A percentile compares a stretch with the other conserved stretches of the same genome.
Conservation (phyloP, 1,284 basidiomycete genomes). For the Cutaneotrichosporon mucoides region DNA sequence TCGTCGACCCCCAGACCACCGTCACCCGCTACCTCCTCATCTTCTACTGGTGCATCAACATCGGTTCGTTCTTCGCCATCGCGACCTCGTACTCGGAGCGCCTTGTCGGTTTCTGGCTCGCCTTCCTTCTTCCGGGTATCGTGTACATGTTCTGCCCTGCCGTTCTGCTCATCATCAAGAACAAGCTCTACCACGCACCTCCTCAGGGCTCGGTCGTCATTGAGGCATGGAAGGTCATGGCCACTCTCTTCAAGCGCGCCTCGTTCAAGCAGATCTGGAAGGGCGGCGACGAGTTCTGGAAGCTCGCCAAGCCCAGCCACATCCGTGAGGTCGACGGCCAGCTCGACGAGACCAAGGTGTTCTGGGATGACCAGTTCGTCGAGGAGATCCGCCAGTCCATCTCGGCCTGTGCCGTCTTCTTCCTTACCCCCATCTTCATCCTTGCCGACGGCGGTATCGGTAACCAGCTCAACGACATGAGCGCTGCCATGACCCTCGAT, state of each 20-base stretch:
- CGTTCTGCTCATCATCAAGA: conserved; percentile 33
- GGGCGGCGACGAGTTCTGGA: conserved; percentile 50
- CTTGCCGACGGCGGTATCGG: conserved; percentile 41
- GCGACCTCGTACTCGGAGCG: conserved; percentile 45
- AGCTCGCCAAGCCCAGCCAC: conserved; percentile 49
- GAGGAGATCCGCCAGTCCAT: conserved; percentile 51
- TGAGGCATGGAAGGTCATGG: conserved; percentile 43
- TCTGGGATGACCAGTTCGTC: conserved; percentile 53
- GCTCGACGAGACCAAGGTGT: conserved; percentile 46
- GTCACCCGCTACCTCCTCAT: conserved; percentile 42
- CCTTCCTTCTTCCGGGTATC: conserved; percentile 51
- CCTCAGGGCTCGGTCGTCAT: conserved; percentile 51
- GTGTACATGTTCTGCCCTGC: conserved; percentile 51
- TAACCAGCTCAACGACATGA: conserved; percentile 49
- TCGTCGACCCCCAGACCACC: conserved; percentile 45
- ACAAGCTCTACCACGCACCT: conserved; percentile 40
- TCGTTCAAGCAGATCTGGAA: conserved; percentile 24
- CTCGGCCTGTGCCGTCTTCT: conserved; percentile 52
- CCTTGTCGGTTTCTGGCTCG: conserved; percentile 50
- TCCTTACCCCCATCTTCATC: conserved; percentile 52
- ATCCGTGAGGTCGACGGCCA: conserved; percentile 33
- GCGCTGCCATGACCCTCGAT: conserved; percentile 48
- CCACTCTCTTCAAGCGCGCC: conserved; percentile 24
- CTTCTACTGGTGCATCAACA: conserved; percentile 44
- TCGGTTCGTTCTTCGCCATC: conserved; percentile 46